phyloP scores from a whole-genome alignment of 495 filamentous ascomycete genomes.

The Talaromyces adpressus region DNA sequence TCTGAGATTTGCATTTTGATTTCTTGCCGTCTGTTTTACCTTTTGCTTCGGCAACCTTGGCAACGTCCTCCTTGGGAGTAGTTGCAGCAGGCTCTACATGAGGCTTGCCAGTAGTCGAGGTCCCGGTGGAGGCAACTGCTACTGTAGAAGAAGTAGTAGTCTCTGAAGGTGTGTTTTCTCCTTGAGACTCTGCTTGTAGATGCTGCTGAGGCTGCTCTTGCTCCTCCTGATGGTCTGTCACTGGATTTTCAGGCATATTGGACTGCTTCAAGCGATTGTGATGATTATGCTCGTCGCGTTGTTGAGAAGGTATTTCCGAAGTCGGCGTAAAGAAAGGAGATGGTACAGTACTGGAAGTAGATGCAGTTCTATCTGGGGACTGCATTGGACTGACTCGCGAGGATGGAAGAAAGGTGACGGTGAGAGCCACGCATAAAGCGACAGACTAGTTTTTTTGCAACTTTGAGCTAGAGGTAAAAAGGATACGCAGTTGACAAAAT shows the following conservation, averaged over 20 bases:
- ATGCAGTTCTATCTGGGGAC: constrained; percentile 4
- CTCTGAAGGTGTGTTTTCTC: neutral
- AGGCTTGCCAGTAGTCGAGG: constrained; percentile 17
- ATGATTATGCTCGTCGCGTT: neutral
- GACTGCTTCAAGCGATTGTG: neutral
- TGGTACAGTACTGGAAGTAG: constrained; percentile 3
- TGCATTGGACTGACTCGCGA: constrained; percentile 5
- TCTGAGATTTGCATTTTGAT: constrained; percentile 1
- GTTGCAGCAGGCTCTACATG: constrained; percentile 20
- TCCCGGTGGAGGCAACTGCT: neutral
- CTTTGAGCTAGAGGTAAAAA: neutral
- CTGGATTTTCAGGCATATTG: constrained; percentile 3
- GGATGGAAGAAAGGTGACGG: neutral
- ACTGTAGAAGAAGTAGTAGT: neutral
- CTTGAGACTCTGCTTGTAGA: neutral
- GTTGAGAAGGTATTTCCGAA: neutral
- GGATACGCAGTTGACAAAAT: neutral
- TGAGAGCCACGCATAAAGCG: neutral
- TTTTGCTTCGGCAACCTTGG: constrained; percentile 11
- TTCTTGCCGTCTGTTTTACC: neutral
- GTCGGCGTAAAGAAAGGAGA: constrained; percentile 4
- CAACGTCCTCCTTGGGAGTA: constrained; percentile 21
- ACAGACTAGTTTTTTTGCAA: neutral
- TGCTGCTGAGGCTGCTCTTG: neutral
- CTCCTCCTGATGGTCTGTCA: constrained; percentile 2